Evolutionary conservation across 768 basidiomycete species (phyloP), one percentile per base, ranked within the genome.

Genomic region (Mycena epipterygia): DNA sequence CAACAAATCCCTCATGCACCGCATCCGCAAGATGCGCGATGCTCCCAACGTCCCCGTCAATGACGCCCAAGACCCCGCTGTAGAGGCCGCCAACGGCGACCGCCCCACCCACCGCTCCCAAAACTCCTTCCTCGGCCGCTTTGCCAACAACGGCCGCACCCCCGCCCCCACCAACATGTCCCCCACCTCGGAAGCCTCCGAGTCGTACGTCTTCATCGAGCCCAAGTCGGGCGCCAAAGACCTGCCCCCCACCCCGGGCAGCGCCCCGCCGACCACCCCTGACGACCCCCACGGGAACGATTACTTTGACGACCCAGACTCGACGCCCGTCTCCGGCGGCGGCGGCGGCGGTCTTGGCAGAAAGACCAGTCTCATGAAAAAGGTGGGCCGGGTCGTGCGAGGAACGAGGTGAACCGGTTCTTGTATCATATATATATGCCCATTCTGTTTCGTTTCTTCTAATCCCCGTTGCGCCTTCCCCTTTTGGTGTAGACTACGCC

Each of bases 21-120:
- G 95, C 64, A 93, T 96, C 77, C 90, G 93, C 67, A 93, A 90
- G 81, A 95, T 95, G 93, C 90, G 94, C 39, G 94, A 95, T 75
- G 83, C 91, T 12, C 94, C 94, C 13, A 95, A 95, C 71, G 90
- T 95, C 1, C 94, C 94, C 19, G 87, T 93, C n/a, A 78, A 78
- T 33, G 79, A 83, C 33, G 85, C n/a, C n/a, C n/a, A 85, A 62
- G 85, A 85, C 52, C 80, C 81, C 23, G 79, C 77, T 74, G 83
- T 79, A 72, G 80, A 82, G 17, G 67, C 77, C 5, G 57, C 77
- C 44, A 63, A 73, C 70, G 48, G 76, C 56, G 62, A 79, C 35
- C 89, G 91, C 16, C 91, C 89, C n/a, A 90, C 91, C 1, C 92
- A 95, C 78, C 88, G 89, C 52, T 77, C 89, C 30, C 92, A 93